Evolutionary conservation across 83 land plant genomes (phyloP), one percentile per base, ranked within the genome.

Genomic region (Thuja plicata): DNA sequence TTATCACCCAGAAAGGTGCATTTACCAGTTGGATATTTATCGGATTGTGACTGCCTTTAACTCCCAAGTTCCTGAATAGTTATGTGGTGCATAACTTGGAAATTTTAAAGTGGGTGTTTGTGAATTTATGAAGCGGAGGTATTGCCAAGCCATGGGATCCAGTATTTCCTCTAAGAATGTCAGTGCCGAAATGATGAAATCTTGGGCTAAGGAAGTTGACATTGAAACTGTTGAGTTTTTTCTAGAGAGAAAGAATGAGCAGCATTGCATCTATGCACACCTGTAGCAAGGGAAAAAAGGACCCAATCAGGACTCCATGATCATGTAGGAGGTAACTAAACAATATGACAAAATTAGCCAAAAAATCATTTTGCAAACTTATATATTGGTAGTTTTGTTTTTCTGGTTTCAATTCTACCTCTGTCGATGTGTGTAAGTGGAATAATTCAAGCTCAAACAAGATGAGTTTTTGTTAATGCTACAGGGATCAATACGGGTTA

Each of bases 271-370:
- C 92, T 16, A 45, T 97, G n/a, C 94, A 94, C 89, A 93, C 98
- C 43, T 96, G n/a, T 95, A 88, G 97, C 96, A 87, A 2, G 99
- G 99, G 38, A 93, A 91, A 89, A 97, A 97, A 89, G 98, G 99
- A 24, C 91, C 90, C 54, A 97, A 97, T 89, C 99, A 97, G 89
- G 99, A 97, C 89, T 97, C 98, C 91, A 97, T 97, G 99, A 90
- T 96, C 83, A 95, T 96, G 32, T 97, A 98, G 98, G 98, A 97
- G 99, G 99, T 97, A 87, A 66, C 91, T 8, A 88, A 77, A 77
- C 83, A 86, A 30, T 84, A 78, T n/a, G n/a, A n/a, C n/a, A n/a
- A n/a, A n/a, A n/a, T n/a, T n/a, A n/a, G n/a, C n/a, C n/a, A n/a
- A n/a, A n/a, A 38, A 38, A 38, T 38, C 40, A 32, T 13, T 2